Base-by-base conservation (phyloP, 2,329 filamentous ascomycete genomes). In the Juglanconis juglandina region DNA sequence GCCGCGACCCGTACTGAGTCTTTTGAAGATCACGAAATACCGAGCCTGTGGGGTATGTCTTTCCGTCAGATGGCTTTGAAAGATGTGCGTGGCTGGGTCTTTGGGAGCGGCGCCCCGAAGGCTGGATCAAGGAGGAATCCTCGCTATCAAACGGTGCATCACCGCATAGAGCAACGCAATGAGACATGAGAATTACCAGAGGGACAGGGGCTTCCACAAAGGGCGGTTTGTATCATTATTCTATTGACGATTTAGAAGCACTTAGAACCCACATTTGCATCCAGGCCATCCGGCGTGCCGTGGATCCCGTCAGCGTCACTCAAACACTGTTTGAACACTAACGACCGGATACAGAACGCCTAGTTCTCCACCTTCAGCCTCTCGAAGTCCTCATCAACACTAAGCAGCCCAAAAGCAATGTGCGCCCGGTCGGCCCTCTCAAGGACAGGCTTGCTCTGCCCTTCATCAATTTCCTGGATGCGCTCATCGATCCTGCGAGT, bases 371-470 rank as follows among this genome's bases (percentile, higher is more conserved):
- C 68, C 59, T 84, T 83, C 67, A 91, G 73, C 66, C 77, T 79
- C 64, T 86, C 80, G 64, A 95, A 79, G 72, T 96, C 91, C 59
- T 88, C 84, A 68, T 96, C 90, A n/a, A 91, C 82, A 3, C 86
- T 87, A 63, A 96, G 75, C 60, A 96, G 70, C 0, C 93, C 93
- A 71, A 96, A 81, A 1, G 91, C 92, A 77, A 89, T 92, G 67
- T 88, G 86, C 3, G 89, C 79, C 66, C 86, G 80, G 67, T 90
- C 85, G 8, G 80, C 80, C 65, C 82, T 81, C 51, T 82, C 82
- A n/a, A 89, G 76, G 30, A 87, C 81, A 10, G 93, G 68, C 65
- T 77, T 73, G 30, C 56, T 58, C 52, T 68, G 71, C 47, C 79
- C 75, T 3, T 76, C 75, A 1, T 70, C 71, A 6, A 80, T 70